A percentile compares a stretch with the other conserved stretches of the same genome.
Evolutionary conservation across 2,329 filamentous ascomycete genomes (phyloP).

Genomic region (Chrysoporthe austroafricana): DNA sequence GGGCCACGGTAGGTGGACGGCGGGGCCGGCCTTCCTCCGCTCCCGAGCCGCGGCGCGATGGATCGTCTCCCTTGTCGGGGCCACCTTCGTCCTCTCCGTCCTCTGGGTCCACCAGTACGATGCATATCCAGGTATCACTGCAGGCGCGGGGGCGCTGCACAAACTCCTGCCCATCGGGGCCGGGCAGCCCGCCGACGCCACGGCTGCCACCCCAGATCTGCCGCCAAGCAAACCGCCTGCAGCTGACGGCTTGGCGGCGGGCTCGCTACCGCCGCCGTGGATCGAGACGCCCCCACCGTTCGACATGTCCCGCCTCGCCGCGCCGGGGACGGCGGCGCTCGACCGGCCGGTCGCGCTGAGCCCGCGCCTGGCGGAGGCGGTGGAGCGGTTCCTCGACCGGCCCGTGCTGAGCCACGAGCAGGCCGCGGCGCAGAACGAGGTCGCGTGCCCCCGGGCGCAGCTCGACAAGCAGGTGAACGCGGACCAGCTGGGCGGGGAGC

Average conservation of each 20-base stretch:
- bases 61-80: not conserved
- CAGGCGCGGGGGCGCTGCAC: not conserved
- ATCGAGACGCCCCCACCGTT: constrained; percentile 24
- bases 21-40: constrained; percentile 6
- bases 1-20: not conserved
- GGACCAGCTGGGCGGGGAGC: constrained; percentile 25
- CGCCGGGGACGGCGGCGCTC: not conserved
- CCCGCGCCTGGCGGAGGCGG: constrained; percentile 5
- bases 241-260: constrained; percentile 1
- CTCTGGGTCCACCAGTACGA: constrained; percentile 7
- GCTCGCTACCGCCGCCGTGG: constrained; percentile 11
- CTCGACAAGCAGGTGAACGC: constrained; percentile 25
- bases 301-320: not conserved
- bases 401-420: constrained; percentile 24
- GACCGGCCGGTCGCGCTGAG: constrained; percentile 13
- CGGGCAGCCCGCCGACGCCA: not conserved
- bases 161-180: constrained; percentile 4
- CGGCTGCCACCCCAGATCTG: not conserved
- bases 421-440: constrained; percentile 24
- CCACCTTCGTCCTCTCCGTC: constrained; percentile 1
- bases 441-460: constrained; percentile 21
- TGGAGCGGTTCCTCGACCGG: constrained; percentile 22
- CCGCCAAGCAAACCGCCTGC: constrained; percentile 1
- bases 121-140: not conserved
- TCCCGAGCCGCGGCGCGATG: constrained; percentile 15